These are phyloP conservation scores for Xylariaceae sp. DNA, from an alignment of 2,329 filamentous ascomycete species.

Conservation along the genomic window DNA sequence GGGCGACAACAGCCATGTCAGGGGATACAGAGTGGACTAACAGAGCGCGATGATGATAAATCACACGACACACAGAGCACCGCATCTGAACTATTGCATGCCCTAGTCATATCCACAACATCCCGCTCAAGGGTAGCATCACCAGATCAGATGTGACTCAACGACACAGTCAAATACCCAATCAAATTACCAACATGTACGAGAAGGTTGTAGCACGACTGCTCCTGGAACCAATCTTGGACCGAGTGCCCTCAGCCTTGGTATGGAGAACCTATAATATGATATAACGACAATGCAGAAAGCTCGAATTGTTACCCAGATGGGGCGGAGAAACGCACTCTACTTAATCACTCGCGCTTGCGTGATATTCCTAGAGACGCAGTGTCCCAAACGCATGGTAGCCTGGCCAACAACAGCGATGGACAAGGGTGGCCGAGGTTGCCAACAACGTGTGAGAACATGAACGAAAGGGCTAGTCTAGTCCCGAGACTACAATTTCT, in stretches of 20 bases:
- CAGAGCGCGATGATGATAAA: conserved; percentile 13
- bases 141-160: conserved; percentile 1
- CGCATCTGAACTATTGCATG: conserved; percentile 1
- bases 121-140: background rate
- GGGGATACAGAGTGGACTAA: background rate
- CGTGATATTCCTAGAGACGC: too few relatives aligned
- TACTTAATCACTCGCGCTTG: background rate
- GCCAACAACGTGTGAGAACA: too few relatives aligned
- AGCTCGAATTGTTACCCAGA: background rate
- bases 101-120: conserved; percentile 7
- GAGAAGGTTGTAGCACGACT: background rate
- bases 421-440: too few relatives aligned
- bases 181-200: background rate
- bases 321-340: background rate
- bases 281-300: background rate
- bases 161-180: background rate
- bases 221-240: background rate
- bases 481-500: too few relatives aligned
- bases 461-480: too few relatives aligned
- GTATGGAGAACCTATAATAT: conserved; percentile 1
- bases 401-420: too few relatives aligned
- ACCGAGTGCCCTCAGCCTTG: background rate
- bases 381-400: too few relatives aligned
- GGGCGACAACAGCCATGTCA: conserved; percentile 8
- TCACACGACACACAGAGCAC: conserved; percentile 10